Conservation (phyloP, 139 green algal genomes). For the Chlamydomonas sphaeroides region DNA sequence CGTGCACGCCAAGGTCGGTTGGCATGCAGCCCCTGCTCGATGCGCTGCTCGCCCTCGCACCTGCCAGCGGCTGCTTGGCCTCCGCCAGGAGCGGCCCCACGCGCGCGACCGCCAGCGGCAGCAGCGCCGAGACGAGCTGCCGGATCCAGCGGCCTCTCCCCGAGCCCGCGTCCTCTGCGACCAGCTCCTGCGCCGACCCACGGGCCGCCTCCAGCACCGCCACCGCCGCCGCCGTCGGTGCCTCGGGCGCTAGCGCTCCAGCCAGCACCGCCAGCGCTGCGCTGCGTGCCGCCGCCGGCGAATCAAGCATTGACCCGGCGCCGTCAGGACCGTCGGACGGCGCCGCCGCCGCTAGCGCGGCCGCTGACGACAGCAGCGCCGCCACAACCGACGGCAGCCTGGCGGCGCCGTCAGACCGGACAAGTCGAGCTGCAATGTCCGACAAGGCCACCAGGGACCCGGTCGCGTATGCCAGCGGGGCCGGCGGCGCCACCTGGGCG, state of each 20-base stretch:
- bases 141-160: not conserved
- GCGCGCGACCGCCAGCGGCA: not conserved
- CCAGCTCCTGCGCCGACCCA: not conserved
- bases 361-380: not conserved
- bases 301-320: too few relatives aligned
- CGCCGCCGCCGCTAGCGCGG: not conserved
- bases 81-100: not conserved
- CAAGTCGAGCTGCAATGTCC: too few relatives aligned
- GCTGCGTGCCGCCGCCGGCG: not conserved
- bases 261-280: not conserved
- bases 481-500: too few relatives aligned
- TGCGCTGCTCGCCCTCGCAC: too few relatives aligned
- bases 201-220: slow-evolving; percentile 15
- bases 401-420: too few relatives aligned
- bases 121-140: not conserved
- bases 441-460: too few relatives aligned
- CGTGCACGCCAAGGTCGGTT: too few relatives aligned
- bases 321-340: too few relatives aligned
- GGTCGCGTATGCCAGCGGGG: too few relatives aligned
- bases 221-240: not conserved
- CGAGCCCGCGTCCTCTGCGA: not conserved
- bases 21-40: too few relatives aligned
- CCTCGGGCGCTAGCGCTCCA: not conserved
- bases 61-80: not conserved
- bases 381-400: not conserved